These are phyloP conservation scores for Turnera subulata DNA, from an alignment of 345 rosid species.

Conservation along the genomic window DNA sequence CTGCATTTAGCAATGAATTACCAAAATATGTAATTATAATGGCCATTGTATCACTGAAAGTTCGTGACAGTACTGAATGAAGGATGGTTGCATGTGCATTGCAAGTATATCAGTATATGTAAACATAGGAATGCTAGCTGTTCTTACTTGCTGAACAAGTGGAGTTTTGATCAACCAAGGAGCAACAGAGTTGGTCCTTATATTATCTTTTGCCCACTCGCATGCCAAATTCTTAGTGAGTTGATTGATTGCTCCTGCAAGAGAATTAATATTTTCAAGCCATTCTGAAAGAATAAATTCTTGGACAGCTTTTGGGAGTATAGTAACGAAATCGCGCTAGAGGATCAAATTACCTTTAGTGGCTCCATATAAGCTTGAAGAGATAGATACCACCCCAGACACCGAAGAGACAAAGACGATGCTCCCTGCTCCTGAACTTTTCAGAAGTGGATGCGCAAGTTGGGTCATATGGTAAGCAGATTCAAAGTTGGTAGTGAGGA, in stretches of 20 bases:
- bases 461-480: slow-evolving; percentile 19
- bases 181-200: slow-evolving; percentile 18
- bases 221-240: slow-evolving; percentile 19
- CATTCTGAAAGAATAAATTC: too few relatives aligned
- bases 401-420: slow-evolving; percentile 23
- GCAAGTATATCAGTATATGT: too few relatives aligned
- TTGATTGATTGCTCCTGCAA: slow-evolving; percentile 21
- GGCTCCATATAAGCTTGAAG: slow-evolving; percentile 6
- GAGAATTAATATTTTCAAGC: too few relatives aligned
- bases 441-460: slow-evolving; percentile 22
- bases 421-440: slow-evolving; percentile 16
- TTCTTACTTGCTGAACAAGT: slow-evolving; percentile 3
- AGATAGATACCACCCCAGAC: neutral
- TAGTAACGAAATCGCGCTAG: too few relatives aligned
- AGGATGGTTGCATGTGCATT: too few relatives aligned
- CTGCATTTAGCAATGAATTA: neutral
- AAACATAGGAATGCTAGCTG: too few relatives aligned
- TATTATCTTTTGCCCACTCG: slow-evolving; percentile 28
- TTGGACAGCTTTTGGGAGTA: too few relatives aligned
- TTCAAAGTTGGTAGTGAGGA: slow-evolving; percentile 10
- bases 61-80: too few relatives aligned
- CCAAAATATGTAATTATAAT: too few relatives aligned
- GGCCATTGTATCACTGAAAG: too few relatives aligned
- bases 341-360: slow-evolving; percentile 20
- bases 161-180: slow-evolving; percentile 15